Evolutionary conservation across 2,329 filamentous ascomycete genomes (phyloP), one percentile per base, ranked within the genome.

Genomic region (Sarocladium brachiariae): DNA sequence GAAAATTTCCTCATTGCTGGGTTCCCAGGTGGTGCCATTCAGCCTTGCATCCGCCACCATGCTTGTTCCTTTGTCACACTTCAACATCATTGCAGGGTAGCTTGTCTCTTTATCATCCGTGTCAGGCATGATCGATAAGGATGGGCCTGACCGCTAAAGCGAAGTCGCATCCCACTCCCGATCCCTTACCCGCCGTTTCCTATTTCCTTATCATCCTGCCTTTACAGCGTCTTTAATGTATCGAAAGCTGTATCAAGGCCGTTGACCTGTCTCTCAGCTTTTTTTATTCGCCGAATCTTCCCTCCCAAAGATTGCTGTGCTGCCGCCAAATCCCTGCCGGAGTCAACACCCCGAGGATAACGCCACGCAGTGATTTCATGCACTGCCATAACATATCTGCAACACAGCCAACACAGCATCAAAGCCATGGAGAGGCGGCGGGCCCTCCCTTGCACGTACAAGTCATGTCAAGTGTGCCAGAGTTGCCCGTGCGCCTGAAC

Each of bases 311-410:
- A n/a, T n/a, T n/a, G n/a, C n/a, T n/a, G n/a, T n/a, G n/a, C n/a
- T n/a, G n/a, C n/a, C n/a, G n/a, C n/a, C n/a, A n/a, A 19, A 41
- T 24, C 13, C 10, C 39, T 45, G 24, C 27, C 43, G 43, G 43
- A 47, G 27, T 33, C 43, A n/a, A 47, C 43, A 9, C 27, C 43
- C 43, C 43, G 43, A n/a, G 9, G 19, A n/a, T 33, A 30, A 8
- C 4, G 16, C 27, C 27, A 47, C 25, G 59, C 59, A 59, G 57
- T 60, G 55, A 61, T 62, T 62, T 62, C 57, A 62, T 62, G 60
- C 60, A 59, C 60, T 59, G 60, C 60, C 59, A 61, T 59, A 61
- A 52, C 50, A 50, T 50, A 46, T 30, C 43, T 47, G 43, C 43
- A 33, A 25, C 24, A 24, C 43, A 47, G 33, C 43, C 43, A 3